phyloP scores from a whole-genome alignment of 306 rosid genomes.

The Oemleria cerasiformis region DNA sequence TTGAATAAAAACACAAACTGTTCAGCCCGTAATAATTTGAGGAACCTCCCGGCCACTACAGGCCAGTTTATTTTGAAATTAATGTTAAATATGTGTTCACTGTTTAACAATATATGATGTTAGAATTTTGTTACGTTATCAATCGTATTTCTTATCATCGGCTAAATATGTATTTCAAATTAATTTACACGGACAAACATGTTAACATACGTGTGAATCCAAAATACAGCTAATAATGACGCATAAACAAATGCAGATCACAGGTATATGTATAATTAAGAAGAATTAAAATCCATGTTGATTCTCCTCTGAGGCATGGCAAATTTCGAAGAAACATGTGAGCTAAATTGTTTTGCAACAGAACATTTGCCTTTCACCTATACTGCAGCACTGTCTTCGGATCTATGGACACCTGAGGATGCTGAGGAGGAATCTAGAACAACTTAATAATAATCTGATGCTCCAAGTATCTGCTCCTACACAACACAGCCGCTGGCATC shows the following conservation, averaged over 20 bases:
- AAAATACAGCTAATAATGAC: too few species aligned
- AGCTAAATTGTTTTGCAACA: not conserved
- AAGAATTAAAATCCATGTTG: not conserved
- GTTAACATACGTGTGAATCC: too few species aligned
- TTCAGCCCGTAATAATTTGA: not conserved
- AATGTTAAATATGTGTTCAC: too few species aligned
- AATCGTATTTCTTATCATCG: too few species aligned
- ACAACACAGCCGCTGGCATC: constrained; percentile 20
- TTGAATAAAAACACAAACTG: not conserved
- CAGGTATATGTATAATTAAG: too few species aligned
- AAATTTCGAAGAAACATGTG: not conserved
- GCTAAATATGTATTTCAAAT: too few species aligned
- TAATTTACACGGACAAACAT: too few species aligned
- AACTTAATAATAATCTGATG: constrained; percentile 12
- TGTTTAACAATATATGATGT: too few species aligned
- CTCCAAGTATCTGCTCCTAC: constrained; percentile 34
- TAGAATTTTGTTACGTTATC: too few species aligned
- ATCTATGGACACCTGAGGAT: constrained; percentile 46
- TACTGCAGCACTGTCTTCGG: constrained; percentile 32
- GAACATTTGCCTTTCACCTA: not conserved
- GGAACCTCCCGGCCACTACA: not conserved
- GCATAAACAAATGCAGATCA: too few species aligned
- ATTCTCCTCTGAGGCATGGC: not conserved
- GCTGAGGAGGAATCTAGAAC: constrained; percentile 44
- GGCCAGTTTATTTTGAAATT: too few species aligned